Evolutionary conservation across 2,329 filamentous ascomycete genomes (phyloP).

Genomic region (Penicillium sp.): DNA sequence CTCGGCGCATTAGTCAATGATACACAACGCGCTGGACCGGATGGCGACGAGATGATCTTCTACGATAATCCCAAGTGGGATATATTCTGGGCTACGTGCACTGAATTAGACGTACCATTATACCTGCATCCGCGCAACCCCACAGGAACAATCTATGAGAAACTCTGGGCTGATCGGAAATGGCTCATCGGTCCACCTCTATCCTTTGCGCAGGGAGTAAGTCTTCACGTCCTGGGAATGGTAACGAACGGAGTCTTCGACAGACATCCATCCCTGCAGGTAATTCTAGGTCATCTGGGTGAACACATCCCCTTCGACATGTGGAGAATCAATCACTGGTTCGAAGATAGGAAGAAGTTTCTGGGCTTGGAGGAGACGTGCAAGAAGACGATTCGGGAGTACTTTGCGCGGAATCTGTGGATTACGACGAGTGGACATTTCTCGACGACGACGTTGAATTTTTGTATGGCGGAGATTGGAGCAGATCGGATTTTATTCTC

Average conservation of each 20-base stretch:
- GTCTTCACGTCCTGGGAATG: slow-evolving; percentile 53
- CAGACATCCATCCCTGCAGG: slow-evolving; percentile 44
- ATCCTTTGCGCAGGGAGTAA: slow-evolving; percentile 57
- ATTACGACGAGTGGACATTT: slow-evolving; percentile 43
- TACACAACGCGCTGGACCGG: slow-evolving; percentile 54
- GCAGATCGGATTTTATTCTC: slow-evolving; percentile 41
- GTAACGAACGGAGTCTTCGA: slow-evolving; percentile 51
- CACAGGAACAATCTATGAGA: slow-evolving; percentile 54
- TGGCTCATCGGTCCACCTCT: slow-evolving; percentile 59
- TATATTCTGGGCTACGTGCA: slow-evolving; percentile 56
- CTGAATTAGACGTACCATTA: slow-evolving; percentile 59
- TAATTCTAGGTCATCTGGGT: slow-evolving; percentile 48
- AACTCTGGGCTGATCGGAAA: slow-evolving; percentile 55
- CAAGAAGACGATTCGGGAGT: slow-evolving; percentile 45
- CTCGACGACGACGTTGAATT: slow-evolving; percentile 38
- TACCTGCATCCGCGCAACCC: slow-evolving; percentile 61
- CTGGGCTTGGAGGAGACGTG: slow-evolving; percentile 37
- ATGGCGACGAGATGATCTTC: slow-evolving; percentile 60
- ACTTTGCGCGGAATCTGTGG: slow-evolving; percentile 42
- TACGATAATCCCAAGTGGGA: slow-evolving; percentile 58
- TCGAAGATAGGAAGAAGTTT: slow-evolving; percentile 38
- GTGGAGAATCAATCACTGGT: slow-evolving; percentile 46
- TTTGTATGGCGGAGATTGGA: slow-evolving; percentile 39
- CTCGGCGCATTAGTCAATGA: slow-evolving; percentile 60
- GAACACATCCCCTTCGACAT: slow-evolving; percentile 51